Evolutionary conservation across 208 protist genomes (phyloP), one percentile per base, ranked within the genome.

Genomic region (Wallacemonas rigidus): DNA sequence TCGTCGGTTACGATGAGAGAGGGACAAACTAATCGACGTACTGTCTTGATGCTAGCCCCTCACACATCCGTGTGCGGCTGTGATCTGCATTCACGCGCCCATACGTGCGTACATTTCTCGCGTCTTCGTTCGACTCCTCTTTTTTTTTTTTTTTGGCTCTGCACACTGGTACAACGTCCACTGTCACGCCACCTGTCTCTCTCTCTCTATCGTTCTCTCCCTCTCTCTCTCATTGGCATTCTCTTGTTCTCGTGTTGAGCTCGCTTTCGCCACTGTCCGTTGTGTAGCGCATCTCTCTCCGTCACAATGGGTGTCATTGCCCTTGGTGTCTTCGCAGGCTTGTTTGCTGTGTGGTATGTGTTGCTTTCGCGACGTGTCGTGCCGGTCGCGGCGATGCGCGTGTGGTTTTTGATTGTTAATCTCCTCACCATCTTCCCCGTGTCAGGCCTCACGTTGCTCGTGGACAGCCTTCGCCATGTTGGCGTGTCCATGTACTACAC

Each of bases 361-460:
- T 67, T 87, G 15, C 78, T 88, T 2, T 71, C 71, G 1, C 53
- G 45, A 45, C 83, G 79, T 2, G 50, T 77, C 7, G 69, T 76
- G 43, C 83, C 83, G 2, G 47, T 73, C 9, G 43, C 39, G 2
- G 51, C 82, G 41, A 83, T 85, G 82, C 78, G 76, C 12, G 76
- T 50, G 12, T 88, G 83, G 83, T 88, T 88, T 62, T 45, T 80
- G 12, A 2, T 83, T 1, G 71, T 79, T 1, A 68, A 72, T 44
- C 45, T 85, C 3, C 14, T 68, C 48, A 76, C 68, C 1, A 74
- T 85, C 44, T 70, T 82, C n/a, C 72, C 80, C 2, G 62, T 69
- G 41, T 81, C 72, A 3, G 77, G 60, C 3, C 40, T 80, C 54
- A 80, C 80, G 57, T 74, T 60, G 2, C 15, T 85, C 1, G 17